Evolutionary conservation across 1,139 yeast species (phyloP), one percentile per base, ranked within the genome.

Genomic region (Neolecta irregularis): DNA sequence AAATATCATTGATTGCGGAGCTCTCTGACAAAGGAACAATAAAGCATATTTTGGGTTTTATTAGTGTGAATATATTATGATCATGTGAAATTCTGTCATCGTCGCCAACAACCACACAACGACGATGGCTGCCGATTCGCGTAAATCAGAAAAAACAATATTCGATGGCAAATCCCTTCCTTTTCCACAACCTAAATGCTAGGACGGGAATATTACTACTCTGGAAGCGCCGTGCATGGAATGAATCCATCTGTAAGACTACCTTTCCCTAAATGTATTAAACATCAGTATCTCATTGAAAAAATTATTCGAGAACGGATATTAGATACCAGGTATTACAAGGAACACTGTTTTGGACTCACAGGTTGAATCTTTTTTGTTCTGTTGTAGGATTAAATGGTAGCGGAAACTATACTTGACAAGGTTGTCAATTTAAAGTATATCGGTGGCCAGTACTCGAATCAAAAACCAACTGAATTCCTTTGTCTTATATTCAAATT

Each of bases 241-340:
- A 34, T 34, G 37, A 30, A 28, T 13, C 37, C 37, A 11, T 13
- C 26, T 4, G 34, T 31, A 31, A 31, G 16, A 5, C 13, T 9
- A 22, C 8, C 8, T 7, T 5, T 23, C 8, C 18, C 8, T 22
- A n/a, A 9, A 22, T 6, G 15, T 15, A 22, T 13, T 9, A 9
- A 26, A 7, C 2, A 13, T 15, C 15, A 41, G 41, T 30, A 38
- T 9, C 54, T 74, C 28, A 57, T 77, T 4, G 88, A 76, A 48
- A 73, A 76, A 40, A 76, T 78, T 41, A 57, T 73, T 20, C 58
- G 83, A 36, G 81, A 76, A 45, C 57, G 79, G 25, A 72, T 77
- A 6, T 66, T 67, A 35, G 85, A 74, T 45, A 69, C 78, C 1
- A 48, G 72, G 5, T 78, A 75, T 52, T 77, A 77, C 67, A 74